Conservation (phyloP, 75 land plant species). For the Pinus taeda region DNA sequence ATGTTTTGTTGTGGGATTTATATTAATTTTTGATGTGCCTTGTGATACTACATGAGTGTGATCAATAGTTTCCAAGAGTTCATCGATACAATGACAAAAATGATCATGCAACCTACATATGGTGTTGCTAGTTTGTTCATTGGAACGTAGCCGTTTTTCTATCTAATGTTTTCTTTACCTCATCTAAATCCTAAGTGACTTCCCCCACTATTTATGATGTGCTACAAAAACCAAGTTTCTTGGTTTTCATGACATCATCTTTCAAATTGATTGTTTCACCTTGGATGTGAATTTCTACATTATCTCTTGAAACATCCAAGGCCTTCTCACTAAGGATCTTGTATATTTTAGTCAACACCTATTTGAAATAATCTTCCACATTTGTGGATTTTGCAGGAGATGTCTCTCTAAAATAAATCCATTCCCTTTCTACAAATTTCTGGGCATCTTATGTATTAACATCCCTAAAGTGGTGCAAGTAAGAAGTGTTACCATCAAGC, state of each 20-base stretch:
- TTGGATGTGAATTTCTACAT: slow-evolving; percentile 19
- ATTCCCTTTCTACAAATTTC: slow-evolving; percentile 33
- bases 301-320: slow-evolving; percentile 35
- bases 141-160: too few species aligned
- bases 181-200: neutral
- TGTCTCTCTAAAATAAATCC: slow-evolving; percentile 42
- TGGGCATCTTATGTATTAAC: slow-evolving; percentile 48
- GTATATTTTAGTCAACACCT: slow-evolving; percentile 44
- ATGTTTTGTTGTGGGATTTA: too few species aligned
- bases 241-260: slow-evolving; percentile 31
- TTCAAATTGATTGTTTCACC: slow-evolving; percentile 30
- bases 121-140: too few species aligned
- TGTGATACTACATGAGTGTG: too few species aligned
- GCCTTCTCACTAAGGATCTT: slow-evolving; percentile 43
- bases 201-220: neutral
- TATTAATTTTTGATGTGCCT: too few species aligned
- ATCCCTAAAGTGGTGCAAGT: slow-evolving; percentile 27
- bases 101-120: too few species aligned
- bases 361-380: slow-evolving; percentile 43
- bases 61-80: too few species aligned
- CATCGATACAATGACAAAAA: too few species aligned
- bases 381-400: slow-evolving; percentile 37
- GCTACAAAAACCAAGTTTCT: slow-evolving; percentile 35
- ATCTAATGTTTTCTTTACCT: too few species aligned
- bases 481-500: slow-evolving; percentile 47